phyloP scores from a whole-genome alignment of 495 filamentous ascomycete species.

The Astrothelium macrocarpum region DNA sequence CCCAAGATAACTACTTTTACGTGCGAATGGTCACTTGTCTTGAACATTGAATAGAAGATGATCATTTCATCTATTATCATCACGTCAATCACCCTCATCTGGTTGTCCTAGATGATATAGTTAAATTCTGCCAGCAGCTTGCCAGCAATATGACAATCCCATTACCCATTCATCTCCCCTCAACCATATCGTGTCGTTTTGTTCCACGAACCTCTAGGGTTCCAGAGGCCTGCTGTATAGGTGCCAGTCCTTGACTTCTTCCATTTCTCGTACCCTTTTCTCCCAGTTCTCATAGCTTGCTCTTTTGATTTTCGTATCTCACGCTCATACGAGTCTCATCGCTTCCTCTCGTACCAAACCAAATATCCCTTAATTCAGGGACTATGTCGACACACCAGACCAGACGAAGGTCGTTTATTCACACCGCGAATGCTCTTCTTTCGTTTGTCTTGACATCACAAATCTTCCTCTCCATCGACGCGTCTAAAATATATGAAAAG shows the following conservation, averaged over 20 bases:
- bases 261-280: background rate
- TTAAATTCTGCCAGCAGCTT: background rate
- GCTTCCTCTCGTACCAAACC: background rate
- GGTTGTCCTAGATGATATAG: background rate
- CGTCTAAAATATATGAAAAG: background rate
- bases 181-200: background rate
- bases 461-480: background rate
- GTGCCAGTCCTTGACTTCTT: background rate
- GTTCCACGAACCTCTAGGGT: background rate
- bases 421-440: background rate
- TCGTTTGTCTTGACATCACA: background rate
- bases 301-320: background rate
- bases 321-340: background rate
- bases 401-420: background rate
- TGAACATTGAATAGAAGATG: background rate
- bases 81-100: background rate
- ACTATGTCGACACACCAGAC: no score
- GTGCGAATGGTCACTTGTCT: background rate
- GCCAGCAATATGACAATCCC: background rate
- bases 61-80: constrained; percentile 3
- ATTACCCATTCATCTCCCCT: background rate
- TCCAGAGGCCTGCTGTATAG: background rate
- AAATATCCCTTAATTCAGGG: no score
- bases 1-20: no score
- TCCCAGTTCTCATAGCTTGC: background rate